A percentile compares a stretch with the other conserved stretches of the same genome.
phyloP scores from a whole-genome alignment of 176 grass and related monocot species.

The Zea luxurians region DNA sequence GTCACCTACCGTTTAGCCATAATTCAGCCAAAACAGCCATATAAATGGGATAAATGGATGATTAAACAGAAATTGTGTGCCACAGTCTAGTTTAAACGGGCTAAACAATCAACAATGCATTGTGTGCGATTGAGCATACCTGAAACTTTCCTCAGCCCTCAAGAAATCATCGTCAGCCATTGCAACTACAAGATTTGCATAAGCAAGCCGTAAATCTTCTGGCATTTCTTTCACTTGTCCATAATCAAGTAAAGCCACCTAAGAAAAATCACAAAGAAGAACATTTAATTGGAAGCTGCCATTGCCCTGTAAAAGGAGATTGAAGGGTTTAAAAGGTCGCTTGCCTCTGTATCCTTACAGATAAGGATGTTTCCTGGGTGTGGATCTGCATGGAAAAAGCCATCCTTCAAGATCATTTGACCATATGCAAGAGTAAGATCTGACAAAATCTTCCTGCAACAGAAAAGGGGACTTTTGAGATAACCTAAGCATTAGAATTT shows the following conservation, averaged over 20 bases:
- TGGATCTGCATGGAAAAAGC: constrained; percentile 98
- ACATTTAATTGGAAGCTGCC: constrained; percentile 28
- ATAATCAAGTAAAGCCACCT: constrained; percentile 99
- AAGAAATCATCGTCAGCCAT: constrained; percentile 76
- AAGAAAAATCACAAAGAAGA: constrained; percentile 33
- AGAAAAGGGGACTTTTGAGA: constrained; percentile 31
- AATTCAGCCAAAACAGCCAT: not conserved
- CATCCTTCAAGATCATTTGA: constrained; percentile 99
- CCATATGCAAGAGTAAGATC: constrained; percentile 96
- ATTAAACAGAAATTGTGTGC: not conserved
- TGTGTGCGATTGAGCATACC: constrained; percentile 45
- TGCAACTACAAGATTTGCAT: constrained; percentile 95
- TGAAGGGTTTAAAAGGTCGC: constrained; percentile 13
- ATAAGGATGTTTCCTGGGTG: constrained; percentile 99
- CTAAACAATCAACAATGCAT: not conserved
- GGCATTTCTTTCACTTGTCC: constrained; percentile 98
- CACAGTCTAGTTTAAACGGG: not conserved
- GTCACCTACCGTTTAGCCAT: not conserved
- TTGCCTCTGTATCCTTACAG: constrained; percentile 87
- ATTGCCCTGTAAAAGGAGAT: constrained; percentile 18
- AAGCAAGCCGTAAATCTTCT: constrained; percentile 82
- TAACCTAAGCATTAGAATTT: not conserved
- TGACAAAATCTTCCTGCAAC: constrained; percentile 92
- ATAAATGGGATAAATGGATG: not conserved
- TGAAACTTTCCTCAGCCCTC: constrained; percentile 62